Percentiles rank a stretch among this genome's conserved stretches.
Conservation (phyloP, 495 filamentous ascomycete species). For the Aspergillus saccharolyticus region DNA sequence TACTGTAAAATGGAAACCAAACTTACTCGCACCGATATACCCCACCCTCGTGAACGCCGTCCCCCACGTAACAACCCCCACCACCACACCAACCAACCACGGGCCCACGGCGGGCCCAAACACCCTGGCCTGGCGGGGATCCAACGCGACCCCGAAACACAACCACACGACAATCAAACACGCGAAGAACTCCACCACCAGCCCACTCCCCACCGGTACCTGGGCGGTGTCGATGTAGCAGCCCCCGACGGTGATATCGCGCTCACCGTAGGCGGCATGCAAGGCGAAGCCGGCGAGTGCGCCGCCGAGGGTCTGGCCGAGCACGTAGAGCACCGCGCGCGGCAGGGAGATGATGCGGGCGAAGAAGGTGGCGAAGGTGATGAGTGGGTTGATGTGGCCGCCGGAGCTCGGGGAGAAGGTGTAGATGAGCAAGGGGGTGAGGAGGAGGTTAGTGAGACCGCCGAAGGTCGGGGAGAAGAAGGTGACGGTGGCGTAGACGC, state of each 20-base stretch:
- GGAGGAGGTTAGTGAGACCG: conserved; percentile 42
- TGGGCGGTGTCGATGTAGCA: conserved; percentile 27
- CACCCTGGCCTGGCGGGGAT: conserved; percentile 48
- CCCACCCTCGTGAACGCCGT: conserved; percentile 41
- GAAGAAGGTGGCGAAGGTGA: conserved; percentile 48
- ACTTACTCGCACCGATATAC: conserved; percentile 38
- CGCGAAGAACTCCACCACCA: conserved; percentile 41
- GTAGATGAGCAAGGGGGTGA: conserved; percentile 48
- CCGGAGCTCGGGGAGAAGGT: conserved; percentile 46
- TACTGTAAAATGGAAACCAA: too few species aligned
- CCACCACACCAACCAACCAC: conserved; percentile 46
- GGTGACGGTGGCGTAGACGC: conserved; percentile 23
- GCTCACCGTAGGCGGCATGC: conserved; percentile 21
- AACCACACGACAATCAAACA: conserved; percentile 39
- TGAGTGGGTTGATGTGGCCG: conserved; percentile 49
- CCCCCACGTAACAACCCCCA: conserved; percentile 43
- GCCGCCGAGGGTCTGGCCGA: conserved; percentile 39
- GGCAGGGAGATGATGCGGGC: conserved; percentile 46
- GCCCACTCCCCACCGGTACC: conserved; percentile 28
- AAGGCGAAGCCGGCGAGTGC: conserved; percentile 41
- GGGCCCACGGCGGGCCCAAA: conserved; percentile 49
- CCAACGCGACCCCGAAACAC: conserved; percentile 50
- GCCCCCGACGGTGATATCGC: conserved; percentile 32
- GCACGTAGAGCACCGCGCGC: conserved; percentile 41
- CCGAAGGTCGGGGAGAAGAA: conserved; percentile 30